Percentiles rank a stretch among this genome's conserved stretches.
Conservation (phyloP, 768 basidiomycete genomes). For the Rhodotorula sphaerocarpa region DNA sequence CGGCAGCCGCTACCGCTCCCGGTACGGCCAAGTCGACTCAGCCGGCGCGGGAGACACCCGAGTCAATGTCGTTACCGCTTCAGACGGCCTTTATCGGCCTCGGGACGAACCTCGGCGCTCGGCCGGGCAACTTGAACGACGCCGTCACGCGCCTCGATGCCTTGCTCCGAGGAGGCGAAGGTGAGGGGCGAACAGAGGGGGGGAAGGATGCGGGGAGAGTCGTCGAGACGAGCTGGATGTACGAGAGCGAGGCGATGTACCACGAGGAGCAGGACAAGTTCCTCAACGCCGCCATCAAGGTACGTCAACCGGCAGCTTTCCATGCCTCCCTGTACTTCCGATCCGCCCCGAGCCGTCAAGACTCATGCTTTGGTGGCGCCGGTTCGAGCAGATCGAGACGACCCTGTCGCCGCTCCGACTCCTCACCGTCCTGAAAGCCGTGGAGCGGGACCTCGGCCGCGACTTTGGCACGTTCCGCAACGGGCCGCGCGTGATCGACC, state of each 20-base stretch:
- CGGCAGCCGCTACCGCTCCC: no score
- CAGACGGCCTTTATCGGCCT: slow-evolving; percentile 60
- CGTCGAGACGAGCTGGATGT: slow-evolving; percentile 76
- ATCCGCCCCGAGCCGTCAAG: not conserved
- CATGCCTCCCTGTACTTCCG: no score
- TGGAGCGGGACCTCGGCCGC: slow-evolving; percentile 70
- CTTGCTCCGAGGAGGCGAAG: slow-evolving; percentile 34
- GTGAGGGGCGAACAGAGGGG: slow-evolving; percentile 41
- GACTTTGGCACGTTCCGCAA: slow-evolving; percentile 61
- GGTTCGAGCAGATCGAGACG: slow-evolving; percentile 62
- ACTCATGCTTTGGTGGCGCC: not conserved
- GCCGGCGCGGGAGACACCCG: not conserved
- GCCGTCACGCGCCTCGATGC: slow-evolving; percentile 65
- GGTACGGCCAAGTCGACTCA: not conserved
- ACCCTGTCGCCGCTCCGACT: slow-evolving; percentile 56
- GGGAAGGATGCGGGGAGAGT: slow-evolving; percentile 41
- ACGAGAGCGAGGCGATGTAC: slow-evolving; percentile 94
- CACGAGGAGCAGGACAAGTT: slow-evolving; percentile 80
- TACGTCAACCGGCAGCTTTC: no score
- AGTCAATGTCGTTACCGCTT: no score
- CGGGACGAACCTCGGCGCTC: slow-evolving; percentile 84
- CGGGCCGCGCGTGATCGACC: slow-evolving; percentile 81
- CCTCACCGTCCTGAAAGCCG: slow-evolving; percentile 58
- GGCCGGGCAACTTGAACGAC: slow-evolving; percentile 68
- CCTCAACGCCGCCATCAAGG: slow-evolving; percentile 83